Percentiles rank a stretch among this genome's conserved stretches.
phyloP scores from a whole-genome alignment of 2,329 filamentous ascomycete genomes.

The Aspergillus spinulosporus region DNA sequence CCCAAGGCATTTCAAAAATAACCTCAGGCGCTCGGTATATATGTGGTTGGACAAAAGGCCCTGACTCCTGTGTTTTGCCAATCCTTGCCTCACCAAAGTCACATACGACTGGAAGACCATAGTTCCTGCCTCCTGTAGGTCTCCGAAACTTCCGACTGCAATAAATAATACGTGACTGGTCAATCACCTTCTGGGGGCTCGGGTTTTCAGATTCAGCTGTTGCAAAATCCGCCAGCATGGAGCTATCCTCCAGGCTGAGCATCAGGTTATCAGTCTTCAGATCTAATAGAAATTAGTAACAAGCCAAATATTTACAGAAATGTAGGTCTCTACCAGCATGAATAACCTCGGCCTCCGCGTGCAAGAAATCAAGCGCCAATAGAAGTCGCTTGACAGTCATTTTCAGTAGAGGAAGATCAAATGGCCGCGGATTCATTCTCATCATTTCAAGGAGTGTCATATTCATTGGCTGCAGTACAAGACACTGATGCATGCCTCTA shows the following conservation, averaged over 20 bases:
- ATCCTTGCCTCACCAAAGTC: neutral
- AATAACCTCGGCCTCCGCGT: conserved; percentile 1
- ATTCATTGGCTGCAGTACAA: conserved; percentile 34
- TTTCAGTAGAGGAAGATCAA: neutral
- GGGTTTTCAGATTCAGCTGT: conserved; percentile 28
- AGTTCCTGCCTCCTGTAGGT: conserved; percentile 31
- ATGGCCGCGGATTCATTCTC: neutral
- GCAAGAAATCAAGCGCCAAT: conserved; percentile 2
- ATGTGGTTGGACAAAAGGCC: conserved; percentile 48
- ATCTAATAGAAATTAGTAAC: conserved; percentile 29
- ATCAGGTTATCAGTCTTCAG: conserved; percentile 30
- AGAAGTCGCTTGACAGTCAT: conserved; percentile 4
- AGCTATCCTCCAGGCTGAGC: conserved; percentile 27
- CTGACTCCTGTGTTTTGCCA: conserved; percentile 32
- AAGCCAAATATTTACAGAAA: neutral
- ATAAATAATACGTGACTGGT: conserved; percentile 35
- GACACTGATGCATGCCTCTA: conserved; percentile 28
- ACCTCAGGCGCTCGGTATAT: conserved; percentile 41
- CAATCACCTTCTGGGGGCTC: conserved; percentile 31
- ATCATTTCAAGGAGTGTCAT: conserved; percentile 36
- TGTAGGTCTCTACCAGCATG: neutral
- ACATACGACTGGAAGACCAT: neutral
- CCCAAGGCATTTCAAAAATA: conserved; percentile 46
- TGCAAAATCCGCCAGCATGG: conserved; percentile 32
- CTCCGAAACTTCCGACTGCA: conserved; percentile 28